Evolutionary conservation across 176 grass and related monocot species (phyloP).

Genomic region (Phoenix roebelenii): DNA sequence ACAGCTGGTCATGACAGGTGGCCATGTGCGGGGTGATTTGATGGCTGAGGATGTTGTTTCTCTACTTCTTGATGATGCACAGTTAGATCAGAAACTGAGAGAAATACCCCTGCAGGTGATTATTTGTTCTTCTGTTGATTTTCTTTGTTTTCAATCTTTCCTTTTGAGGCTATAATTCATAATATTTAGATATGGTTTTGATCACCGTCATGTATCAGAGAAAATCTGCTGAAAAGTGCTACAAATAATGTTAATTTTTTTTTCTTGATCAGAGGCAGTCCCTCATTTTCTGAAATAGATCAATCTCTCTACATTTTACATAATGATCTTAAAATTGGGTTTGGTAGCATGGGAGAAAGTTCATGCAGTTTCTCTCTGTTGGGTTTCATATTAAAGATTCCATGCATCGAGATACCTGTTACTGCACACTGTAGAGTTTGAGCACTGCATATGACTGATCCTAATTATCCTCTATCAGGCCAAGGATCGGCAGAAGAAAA

Average conservation of each 20-base stretch:
- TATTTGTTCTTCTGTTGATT: no score
- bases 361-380: no score
- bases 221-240: not conserved
- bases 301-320: no score
- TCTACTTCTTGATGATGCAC: slow-evolving; percentile 79
- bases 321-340: no score
- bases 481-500: slow-evolving; percentile 83
- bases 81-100: slow-evolving; percentile 86
- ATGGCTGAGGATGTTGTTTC: slow-evolving; percentile 98
- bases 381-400: no score
- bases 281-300: no score
- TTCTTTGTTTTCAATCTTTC: not conserved
- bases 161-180: not conserved
- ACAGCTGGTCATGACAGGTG: slow-evolving; percentile 96
- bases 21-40: slow-evolving; percentile 93
- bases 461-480: slow-evolving; percentile 28
- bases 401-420: no score
- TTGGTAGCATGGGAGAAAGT: no score
- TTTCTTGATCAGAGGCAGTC: slow-evolving; percentile 22
- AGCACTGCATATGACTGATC: no score
- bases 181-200: not conserved
- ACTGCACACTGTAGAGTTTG: no score
- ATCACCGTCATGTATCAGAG: not conserved
- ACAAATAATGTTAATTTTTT: slow-evolving; percentile 1
- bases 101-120: slow-evolving; percentile 87